Evolutionary conservation across 257 asterid genomes (phyloP).

Genomic region (Nicotiana attenuata): DNA sequence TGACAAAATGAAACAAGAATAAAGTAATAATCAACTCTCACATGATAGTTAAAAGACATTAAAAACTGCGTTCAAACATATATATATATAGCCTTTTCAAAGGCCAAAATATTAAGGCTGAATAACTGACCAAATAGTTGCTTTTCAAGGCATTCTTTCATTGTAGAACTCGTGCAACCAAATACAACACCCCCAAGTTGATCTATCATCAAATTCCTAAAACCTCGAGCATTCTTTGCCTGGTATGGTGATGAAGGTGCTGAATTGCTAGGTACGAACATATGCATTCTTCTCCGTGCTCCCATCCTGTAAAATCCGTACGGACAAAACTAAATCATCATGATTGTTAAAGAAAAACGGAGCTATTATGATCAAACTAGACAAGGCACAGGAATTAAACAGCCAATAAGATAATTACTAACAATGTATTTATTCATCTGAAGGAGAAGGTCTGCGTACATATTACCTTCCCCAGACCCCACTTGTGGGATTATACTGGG

Average conservation of each 20-base stretch:
- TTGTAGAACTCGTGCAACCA: slow-evolving; percentile 34
- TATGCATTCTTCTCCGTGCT: slow-evolving; percentile 25
- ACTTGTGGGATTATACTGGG: too few species aligned
- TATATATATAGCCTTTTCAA: background rate
- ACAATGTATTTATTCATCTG: background rate
- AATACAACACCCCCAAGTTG: slow-evolving; percentile 42
- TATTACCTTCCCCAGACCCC: too few species aligned
- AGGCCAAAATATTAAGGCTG: background rate
- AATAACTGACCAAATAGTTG: slow-evolving; percentile 36
- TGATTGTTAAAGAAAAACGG: background rate
- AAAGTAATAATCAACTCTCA: background rate
- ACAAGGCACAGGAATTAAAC: background rate
- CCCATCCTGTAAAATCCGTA: slow-evolving; percentile 39
- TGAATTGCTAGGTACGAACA: slow-evolving; percentile 14
- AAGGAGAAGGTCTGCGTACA: too few species aligned
- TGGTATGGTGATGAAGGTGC: slow-evolving; percentile 13
- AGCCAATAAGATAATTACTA: background rate
- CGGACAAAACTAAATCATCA: background rate
- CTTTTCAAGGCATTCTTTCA: slow-evolving; percentile 26
- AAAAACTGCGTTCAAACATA: background rate
- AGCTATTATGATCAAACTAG: background rate
- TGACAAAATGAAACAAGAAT: background rate
- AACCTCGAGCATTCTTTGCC: background rate
- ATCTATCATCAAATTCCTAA: slow-evolving; percentile 27
- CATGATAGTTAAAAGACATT: background rate